These are phyloP conservation scores for Starmerella geochares DNA, from an alignment of 805 yeast species.

Conservation along the genomic window DNA sequence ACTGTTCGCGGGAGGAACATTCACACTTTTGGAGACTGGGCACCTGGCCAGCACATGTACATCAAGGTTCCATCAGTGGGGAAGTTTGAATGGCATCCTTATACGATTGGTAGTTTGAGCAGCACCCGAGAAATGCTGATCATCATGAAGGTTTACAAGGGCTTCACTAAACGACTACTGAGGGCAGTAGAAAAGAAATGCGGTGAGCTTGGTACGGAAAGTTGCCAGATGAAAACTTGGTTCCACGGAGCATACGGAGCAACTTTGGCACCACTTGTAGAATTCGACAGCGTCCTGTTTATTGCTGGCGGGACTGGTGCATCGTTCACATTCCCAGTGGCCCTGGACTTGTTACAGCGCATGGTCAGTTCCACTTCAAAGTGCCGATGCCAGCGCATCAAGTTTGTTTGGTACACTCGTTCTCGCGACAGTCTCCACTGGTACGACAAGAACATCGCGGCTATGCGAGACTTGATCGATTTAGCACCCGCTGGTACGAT, in stretches of 20 bases:
- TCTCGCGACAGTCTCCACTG: neutral
- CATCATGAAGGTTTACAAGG: constrained; percentile 4
- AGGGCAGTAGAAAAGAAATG: neutral
- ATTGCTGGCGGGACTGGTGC: constrained; percentile 3
- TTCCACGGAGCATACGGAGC: constrained; percentile 4
- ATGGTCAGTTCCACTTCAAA: neutral
- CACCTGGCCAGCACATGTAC: constrained; percentile 4
- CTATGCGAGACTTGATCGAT: neutral
- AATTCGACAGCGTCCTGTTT: neutral
- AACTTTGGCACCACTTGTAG: neutral
- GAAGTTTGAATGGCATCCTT: constrained; percentile 6
- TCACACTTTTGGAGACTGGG: neutral
- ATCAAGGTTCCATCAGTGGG: constrained; percentile 3
- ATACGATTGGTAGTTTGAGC: neutral
- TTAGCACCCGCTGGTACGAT: neutral
- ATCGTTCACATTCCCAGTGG: neutral
- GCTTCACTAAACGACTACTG: neutral
- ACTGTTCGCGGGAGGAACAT: neutral
- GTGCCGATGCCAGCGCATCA: neutral
- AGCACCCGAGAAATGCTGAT: constrained; percentile 2
- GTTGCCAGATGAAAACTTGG: constrained; percentile 3
- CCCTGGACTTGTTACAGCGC: neutral
- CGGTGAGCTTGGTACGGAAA: neutral
- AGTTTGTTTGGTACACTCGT: constrained; percentile 2
- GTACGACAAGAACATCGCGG: neutral